Percentiles rank a stretch among this genome's conserved stretches.
Conservation (phyloP, 192 early-diverging fungal genomes). For the Coemansia sp. region DNA sequence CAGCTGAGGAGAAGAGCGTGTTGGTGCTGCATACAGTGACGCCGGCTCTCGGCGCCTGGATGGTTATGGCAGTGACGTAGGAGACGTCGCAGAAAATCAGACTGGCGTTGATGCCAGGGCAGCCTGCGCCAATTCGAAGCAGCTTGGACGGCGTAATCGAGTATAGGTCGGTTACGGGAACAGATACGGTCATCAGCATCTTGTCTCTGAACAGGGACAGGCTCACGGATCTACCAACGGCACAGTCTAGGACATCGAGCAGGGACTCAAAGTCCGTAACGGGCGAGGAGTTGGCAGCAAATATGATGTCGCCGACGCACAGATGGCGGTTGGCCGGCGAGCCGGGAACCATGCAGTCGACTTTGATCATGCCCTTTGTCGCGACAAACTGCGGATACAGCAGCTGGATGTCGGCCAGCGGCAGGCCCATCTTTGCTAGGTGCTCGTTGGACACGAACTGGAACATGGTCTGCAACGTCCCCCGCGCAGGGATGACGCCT, state of each 20-base stretch:
- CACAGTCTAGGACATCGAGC: conserved; percentile 57
- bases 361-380: conserved; percentile 57
- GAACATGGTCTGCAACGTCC: conserved; percentile 66
- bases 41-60: background rate
- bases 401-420: background rate
- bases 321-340: conserved; percentile 57
- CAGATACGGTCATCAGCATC: conserved; percentile 30
- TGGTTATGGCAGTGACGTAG: conserved; percentile 55
- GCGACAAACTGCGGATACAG: background rate
- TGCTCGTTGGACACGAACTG: conserved; percentile 63
- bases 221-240: conserved; percentile 46
- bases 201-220: conserved; percentile 58
- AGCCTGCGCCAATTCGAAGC: conserved; percentile 70
- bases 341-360: conserved; percentile 57
- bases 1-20: background rate
- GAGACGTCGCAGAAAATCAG: conserved; percentile 65
- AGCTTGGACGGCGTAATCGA: conserved; percentile 73
- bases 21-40: background rate
- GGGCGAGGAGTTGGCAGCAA: conserved; percentile 54
- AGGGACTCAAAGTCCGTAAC: conserved; percentile 63
- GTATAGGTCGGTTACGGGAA: conserved; percentile 63
- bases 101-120: background rate
- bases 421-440: background rate
- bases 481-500: conserved; percentile 57
- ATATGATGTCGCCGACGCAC: conserved; percentile 58